Evolutionary conservation across 169 alveolate species (phyloP).

Genomic region (Cryptosporidium sp.): DNA sequence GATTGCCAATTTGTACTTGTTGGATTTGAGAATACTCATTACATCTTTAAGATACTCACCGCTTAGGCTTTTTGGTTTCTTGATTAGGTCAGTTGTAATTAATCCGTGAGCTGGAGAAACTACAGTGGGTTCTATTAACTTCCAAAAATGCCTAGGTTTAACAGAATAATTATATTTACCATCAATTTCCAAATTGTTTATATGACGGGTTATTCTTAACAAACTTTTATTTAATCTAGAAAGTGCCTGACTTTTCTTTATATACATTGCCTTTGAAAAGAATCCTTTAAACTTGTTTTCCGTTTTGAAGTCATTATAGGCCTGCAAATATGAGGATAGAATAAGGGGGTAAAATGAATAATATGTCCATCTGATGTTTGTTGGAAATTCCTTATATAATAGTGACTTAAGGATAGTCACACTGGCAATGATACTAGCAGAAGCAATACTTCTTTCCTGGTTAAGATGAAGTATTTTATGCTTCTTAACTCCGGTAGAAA

Average conservation of each 20-base stretch:
- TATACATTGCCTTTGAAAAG: conserved; percentile 18
- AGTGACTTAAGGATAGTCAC: conserved; percentile 49
- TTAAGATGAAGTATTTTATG: background rate
- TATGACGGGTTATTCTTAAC: conserved; percentile 9
- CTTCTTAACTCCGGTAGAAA: conserved; percentile 20
- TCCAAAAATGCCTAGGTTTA: conserved; percentile 31
- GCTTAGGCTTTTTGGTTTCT: conserved; percentile 32
- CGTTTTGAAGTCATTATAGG: background rate
- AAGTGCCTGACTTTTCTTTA: conserved; percentile 31
- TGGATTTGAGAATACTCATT: conserved; percentile 28
- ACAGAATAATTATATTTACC: conserved; percentile 17
- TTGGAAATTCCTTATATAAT: conserved; percentile 54
- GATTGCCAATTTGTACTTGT: conserved; percentile 56
- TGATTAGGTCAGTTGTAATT: conserved; percentile 48
- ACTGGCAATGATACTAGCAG: conserved; percentile 49
- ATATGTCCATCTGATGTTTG: conserved; percentile 45
- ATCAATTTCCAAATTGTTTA: conserved; percentile 13
- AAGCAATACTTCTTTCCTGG: conserved; percentile 47
- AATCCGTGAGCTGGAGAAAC: conserved; percentile 65
- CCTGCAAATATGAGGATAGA: conserved; percentile 28
- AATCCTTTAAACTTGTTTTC: conserved; percentile 11
- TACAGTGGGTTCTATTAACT: conserved; percentile 28
- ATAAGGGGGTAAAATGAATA: conserved; percentile 37
- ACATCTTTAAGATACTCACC: conserved; percentile 64
- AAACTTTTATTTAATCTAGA: conserved; percentile 35